Conservation (phyloP, 768 basidiomycete species). For the Boletus rufocinnamomeus region DNA sequence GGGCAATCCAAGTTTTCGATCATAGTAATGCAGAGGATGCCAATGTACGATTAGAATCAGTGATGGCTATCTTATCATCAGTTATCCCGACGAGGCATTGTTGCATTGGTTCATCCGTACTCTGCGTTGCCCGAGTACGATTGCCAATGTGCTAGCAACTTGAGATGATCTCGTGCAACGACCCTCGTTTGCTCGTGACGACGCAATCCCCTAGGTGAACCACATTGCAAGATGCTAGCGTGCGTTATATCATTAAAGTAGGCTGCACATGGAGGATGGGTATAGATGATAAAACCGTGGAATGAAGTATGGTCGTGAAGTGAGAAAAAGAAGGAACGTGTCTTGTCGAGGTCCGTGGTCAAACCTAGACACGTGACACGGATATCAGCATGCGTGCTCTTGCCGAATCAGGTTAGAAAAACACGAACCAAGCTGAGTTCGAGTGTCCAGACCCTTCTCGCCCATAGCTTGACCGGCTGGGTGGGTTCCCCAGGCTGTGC, state of each 20-base stretch:
- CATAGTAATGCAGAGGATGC: not conserved
- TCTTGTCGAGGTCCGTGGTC: conserved; percentile 2
- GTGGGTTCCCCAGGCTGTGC: conserved; percentile 55
- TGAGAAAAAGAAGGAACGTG: conserved; percentile 10
- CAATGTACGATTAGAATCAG: not conserved
- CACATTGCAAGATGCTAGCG: conserved; percentile 27
- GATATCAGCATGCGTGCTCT: conserved; percentile 2
- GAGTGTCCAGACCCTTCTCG: conserved; percentile 95
- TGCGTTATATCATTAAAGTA: conserved; percentile 31
- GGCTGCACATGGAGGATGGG: conserved; percentile 30
- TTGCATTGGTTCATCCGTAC: not conserved
- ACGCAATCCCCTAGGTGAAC: not conserved
- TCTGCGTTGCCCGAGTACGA: not conserved
- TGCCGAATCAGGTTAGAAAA: not conserved
- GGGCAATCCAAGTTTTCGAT: not conserved
- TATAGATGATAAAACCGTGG: conserved; percentile 27
- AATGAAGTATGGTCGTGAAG: conserved; percentile 23
- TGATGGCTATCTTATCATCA: not conserved
- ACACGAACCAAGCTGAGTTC: conserved; percentile 85
- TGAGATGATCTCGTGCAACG: not conserved
- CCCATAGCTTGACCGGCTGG: conserved; percentile 87
- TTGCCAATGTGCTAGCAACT: not conserved
- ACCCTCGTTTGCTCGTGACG: not conserved
- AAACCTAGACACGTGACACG: conserved; percentile 19
- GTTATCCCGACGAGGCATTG: not conserved